Conservation (phyloP, 345 rosid species). For the Brassica cretica region DNA sequence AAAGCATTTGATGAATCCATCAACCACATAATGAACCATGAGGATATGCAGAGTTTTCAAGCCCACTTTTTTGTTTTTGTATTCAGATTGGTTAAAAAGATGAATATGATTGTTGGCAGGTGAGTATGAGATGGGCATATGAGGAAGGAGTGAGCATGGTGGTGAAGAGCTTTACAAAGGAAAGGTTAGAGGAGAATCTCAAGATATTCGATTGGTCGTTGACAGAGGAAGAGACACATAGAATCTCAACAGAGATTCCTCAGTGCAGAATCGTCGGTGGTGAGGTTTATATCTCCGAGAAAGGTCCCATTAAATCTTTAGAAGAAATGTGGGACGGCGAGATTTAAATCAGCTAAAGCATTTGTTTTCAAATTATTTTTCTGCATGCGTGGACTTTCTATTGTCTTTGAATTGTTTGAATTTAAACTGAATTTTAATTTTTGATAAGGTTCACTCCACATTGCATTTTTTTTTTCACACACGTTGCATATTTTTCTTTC, state of each 20-base stretch:
- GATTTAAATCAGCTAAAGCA: constrained; percentile 23
- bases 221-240: constrained; percentile 45
- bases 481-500: too few species aligned
- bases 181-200: constrained; percentile 59
- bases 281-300: constrained; percentile 23
- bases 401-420: too few species aligned
- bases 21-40: neutral
- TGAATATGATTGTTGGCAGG: constrained; percentile 35
- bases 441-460: too few species aligned
- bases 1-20: neutral
- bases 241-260: constrained; percentile 44
- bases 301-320: constrained; percentile 37
- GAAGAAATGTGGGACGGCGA: constrained; percentile 43
- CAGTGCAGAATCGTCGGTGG: constrained; percentile 44
- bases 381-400: too few species aligned
- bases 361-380: too few species aligned
- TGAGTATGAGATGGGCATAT: constrained; percentile 64
- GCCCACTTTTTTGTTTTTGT: neutral
- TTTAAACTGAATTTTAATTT: too few species aligned
- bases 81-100: neutral
- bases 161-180: constrained; percentile 59
- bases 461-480: too few species aligned
- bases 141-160: constrained; percentile 52
- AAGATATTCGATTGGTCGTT: constrained; percentile 62
- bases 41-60: neutral